Conservation (phyloP, 176 grass and related monocot species). For the Oryza glumipatula region DNA sequence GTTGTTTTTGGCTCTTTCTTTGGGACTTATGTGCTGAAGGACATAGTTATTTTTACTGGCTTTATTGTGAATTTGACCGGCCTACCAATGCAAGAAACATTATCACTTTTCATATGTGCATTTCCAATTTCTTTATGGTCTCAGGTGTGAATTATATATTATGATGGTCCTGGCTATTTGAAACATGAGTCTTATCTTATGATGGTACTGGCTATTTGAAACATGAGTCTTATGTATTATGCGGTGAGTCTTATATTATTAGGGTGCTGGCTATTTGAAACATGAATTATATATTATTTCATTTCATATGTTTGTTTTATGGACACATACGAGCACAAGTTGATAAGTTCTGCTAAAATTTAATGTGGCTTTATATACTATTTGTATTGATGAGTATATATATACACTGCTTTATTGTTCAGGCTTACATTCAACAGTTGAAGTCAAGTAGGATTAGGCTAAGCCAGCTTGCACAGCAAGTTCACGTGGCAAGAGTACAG, state of each 20-base stretch:
- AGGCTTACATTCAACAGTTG: slow-evolving; percentile 92
- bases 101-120: slow-evolving; percentile 5
- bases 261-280: no score
- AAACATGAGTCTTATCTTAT: background rate
- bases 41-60: slow-evolving; percentile 29
- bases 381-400: background rate
- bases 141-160: background rate
- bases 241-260: no score
- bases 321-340: background rate
- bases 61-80: slow-evolving; percentile 40
- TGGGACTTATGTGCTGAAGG: slow-evolving; percentile 25
- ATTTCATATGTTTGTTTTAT: background rate
- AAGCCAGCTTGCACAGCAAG: slow-evolving; percentile 69
- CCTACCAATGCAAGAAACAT: slow-evolving; percentile 44
- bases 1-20: slow-evolving; percentile 34
- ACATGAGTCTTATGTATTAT: background rate
- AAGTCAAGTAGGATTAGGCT: slow-evolving; percentile 76
- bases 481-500: slow-evolving; percentile 75
- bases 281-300: background rate
- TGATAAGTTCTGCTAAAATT: background rate
- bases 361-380: background rate
- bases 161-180: background rate
- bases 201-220: no score
- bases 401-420: slow-evolving; percentile 17
- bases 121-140: background rate